Percentiles rank a stretch among this genome's conserved stretches.
Evolutionary conservation across 2,329 filamentous ascomycete species (phyloP).

Genomic region (Colletotrichum sp.): DNA sequence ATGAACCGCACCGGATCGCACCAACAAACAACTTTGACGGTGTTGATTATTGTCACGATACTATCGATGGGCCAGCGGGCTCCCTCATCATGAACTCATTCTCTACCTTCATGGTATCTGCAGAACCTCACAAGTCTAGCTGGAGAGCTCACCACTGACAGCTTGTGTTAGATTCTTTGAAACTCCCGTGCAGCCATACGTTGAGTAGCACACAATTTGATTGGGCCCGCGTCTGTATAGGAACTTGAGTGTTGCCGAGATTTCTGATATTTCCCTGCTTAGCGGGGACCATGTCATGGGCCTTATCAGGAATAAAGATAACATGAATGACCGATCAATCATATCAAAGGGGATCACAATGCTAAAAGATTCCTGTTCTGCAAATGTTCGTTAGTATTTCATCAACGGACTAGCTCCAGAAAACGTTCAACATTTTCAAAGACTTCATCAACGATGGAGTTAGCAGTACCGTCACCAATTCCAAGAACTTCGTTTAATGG

Average conservation of each 20-base stretch:
- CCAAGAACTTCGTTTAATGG: background rate
- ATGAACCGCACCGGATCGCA: background rate
- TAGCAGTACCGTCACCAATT: background rate
- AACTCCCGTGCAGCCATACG: too few relatives aligned
- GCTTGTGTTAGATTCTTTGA: background rate
- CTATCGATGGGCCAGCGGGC: background rate
- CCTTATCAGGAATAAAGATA: background rate
- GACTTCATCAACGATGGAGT: background rate
- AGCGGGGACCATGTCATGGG: background rate
- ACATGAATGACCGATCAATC: background rate
- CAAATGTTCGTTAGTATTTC: background rate
- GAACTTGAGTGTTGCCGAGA: background rate
- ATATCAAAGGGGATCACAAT: background rate
- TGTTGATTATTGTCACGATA: background rate
- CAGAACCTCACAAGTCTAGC: background rate
- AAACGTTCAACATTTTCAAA: background rate
- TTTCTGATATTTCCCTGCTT: background rate
- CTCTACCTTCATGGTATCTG: background rate
- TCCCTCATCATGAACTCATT: background rate
- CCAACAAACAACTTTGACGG: background rate
- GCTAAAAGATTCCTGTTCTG: background rate
- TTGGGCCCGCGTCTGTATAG: background rate
- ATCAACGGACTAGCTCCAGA: background rate
- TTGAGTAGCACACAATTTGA: background rate
- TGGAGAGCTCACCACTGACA: background rate